Percentiles rank a stretch among this genome's conserved stretches.
Conservation (phyloP, 345 rosid genomes). For the Odontarrhena argentea region DNA sequence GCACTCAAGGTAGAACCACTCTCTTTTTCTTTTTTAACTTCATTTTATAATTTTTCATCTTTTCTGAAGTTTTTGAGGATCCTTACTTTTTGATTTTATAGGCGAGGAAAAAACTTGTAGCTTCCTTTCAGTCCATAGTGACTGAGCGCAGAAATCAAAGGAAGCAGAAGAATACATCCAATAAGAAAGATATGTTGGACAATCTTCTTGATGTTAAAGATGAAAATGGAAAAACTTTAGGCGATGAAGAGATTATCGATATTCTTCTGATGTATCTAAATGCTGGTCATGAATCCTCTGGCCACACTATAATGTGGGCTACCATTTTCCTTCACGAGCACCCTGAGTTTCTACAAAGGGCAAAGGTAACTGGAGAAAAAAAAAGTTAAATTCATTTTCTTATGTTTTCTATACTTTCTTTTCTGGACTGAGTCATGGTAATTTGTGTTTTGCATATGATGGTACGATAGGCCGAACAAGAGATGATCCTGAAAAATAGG, state of each 20-base stretch:
- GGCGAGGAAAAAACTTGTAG: constrained; percentile 54
- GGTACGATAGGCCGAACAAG: constrained; percentile 63
- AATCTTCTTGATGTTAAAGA: constrained; percentile 63
- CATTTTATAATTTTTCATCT: background rate
- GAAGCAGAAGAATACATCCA: constrained; percentile 25
- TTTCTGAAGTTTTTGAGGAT: background rate
- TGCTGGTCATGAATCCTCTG: constrained; percentile 97
- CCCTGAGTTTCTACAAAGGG: constrained; percentile 53
- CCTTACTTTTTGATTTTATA: constrained; percentile 16
- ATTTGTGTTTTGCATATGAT: background rate
- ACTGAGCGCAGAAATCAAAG: constrained; percentile 55
- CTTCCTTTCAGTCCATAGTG: constrained; percentile 50
- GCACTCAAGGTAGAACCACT: constrained; percentile 51
- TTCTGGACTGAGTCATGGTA: background rate
- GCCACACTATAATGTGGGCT: constrained; percentile 86
- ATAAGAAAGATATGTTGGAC: constrained; percentile 83
- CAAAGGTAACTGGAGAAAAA: constrained; percentile 45
- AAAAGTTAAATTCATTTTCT: background rate
- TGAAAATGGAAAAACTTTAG: constrained; percentile 67
- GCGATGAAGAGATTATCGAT: constrained; percentile 78
- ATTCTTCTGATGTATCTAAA: constrained; percentile 81
- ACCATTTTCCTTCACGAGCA: constrained; percentile 54
- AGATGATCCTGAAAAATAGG: constrained; percentile 52
- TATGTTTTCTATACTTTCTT: background rate
- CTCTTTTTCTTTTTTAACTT: background rate